Base-by-base conservation (phyloP, 2,329 filamentous ascomycete genomes). In the Calonectria ilicicola region DNA sequence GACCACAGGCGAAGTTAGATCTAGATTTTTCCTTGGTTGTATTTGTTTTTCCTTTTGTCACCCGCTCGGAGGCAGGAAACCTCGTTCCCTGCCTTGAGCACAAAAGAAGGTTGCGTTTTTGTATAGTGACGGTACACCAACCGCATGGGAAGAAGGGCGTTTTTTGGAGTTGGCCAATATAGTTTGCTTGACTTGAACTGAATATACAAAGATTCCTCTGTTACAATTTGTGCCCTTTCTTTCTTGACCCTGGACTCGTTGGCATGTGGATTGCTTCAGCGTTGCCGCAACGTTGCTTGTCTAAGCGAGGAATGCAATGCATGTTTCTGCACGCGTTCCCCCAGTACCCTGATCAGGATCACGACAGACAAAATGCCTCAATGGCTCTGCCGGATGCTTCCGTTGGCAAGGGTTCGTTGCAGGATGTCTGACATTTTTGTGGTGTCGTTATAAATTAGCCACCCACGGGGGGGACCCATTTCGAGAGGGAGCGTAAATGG, bases 131-230 rank as follows among this genome's bases (percentile, higher is more conserved):
- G 53, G 53, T 40, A 38, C 53, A 40, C 23, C 40, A 32, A 60
- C 53, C 53, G 53, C 53, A 60, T 14, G 53, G 53, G 53, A 60
- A 9, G 44, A 47, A 21, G n/a, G 53, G 53, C 53, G 53, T 60
- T 60, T 60, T 19, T 60, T 26, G 53, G 53, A 60, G 53, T 60
- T 60, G 53, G 21, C 53, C 35, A 60, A 60, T 19, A 40, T 26
- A 35, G 29, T 9, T 58, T 27, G 2, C 27, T 53, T 53, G 51
- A n/a, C n/a, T 58, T 60, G 5, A 23, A 58, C 53, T 40, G 53
- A 60, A 60, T 60, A 60, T 60, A 60, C 53, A 60, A 60, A 60
- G 32, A 60, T 40, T 40, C 21, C 32, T 15, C 35, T 60, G 53
- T 60, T 60, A 60, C 38, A 15, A 40, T 40, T 53, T 4, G 4